Base-by-base conservation (phyloP, 257 asterid species). In the Paulownia fortunei region DNA sequence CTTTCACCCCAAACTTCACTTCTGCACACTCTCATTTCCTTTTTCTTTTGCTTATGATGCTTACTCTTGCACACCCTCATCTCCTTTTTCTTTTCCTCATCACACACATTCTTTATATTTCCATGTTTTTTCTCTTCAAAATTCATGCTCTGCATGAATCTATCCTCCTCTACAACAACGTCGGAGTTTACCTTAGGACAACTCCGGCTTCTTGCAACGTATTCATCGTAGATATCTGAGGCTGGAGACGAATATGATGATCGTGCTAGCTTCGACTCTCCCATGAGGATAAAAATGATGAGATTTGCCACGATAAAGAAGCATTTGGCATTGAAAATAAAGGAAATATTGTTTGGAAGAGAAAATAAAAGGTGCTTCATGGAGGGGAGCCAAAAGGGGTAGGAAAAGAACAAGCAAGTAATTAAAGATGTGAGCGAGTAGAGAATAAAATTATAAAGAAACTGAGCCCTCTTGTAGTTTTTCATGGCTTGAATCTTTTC, bases 361-460 rank as follows among this genome's bases (percentile, higher is more conserved):
- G 81, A 72, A 30, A 66, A 60, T 0, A 77, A 23, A 18, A 37
- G 54, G 41, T 44, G n/a, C 42, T 41, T 56, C 18, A 79, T 30
- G 51, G 81, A 80, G 18, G 86, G 87, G 58, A 82, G 62, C 81
- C 86, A 86, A 41, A 82, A 74, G 46, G 87, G 77, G 39, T 80
- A 74, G 58, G 83, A 60, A 36, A 87, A 82, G 80, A 87, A 80
- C 67, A 87, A 77, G 73, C 80, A 87, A 66, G 88, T 87, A 79
- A 87, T 76, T 42, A 87, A 56, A 47, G 83, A 86, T 41, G 96
- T 77, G 27, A 90, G 90, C 3, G 90, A 79, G 87, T 88, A 90
- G 61, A 88, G 89, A 16, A 78, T 58, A 26, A 90, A 24, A 52
- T 82, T 84, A 80, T 77, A 90, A 3, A 84, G 49, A 77, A 90